Conservation (phyloP, 345 rosid species). For the Moricandia moricandioides region DNA sequence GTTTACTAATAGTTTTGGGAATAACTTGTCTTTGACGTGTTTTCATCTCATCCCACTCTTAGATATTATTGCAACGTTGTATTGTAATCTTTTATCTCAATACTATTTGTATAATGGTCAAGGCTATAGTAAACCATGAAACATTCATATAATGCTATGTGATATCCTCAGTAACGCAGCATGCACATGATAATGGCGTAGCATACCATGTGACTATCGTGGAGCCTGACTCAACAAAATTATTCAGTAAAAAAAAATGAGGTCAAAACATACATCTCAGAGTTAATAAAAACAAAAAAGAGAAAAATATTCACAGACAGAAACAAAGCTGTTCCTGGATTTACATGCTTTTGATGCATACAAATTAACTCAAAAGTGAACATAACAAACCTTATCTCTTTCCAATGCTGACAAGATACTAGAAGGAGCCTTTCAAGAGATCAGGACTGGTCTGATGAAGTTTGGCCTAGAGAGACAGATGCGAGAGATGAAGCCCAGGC, state of each 20-base stretch:
- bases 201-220: neutral
- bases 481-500: conserved; percentile 93
- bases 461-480: conserved; percentile 76
- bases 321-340: conserved; percentile 31
- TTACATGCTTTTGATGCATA: conserved; percentile 27
- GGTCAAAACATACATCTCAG: conserved; percentile 28
- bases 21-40: neutral
- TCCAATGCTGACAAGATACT: conserved; percentile 15
- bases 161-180: neutral
- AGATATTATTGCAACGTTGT: neutral
- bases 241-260: conserved; percentile 18
- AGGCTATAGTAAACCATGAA: neutral
- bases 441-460: conserved; percentile 59
- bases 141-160: neutral
- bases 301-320: conserved; percentile 25
- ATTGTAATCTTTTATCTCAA: neutral
- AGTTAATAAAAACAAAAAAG: neutral
- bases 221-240: neutral
- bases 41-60: neutral
- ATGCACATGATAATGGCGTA: neutral
- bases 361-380: conserved; percentile 28
- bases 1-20: neutral
- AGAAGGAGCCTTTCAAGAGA: conserved; percentile 1
- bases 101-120: neutral
- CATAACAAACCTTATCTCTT: conserved; percentile 18